Evolutionary conservation across 2,329 filamentous ascomycete species (phyloP).

Genomic region (Leptodontidium sp.): DNA sequence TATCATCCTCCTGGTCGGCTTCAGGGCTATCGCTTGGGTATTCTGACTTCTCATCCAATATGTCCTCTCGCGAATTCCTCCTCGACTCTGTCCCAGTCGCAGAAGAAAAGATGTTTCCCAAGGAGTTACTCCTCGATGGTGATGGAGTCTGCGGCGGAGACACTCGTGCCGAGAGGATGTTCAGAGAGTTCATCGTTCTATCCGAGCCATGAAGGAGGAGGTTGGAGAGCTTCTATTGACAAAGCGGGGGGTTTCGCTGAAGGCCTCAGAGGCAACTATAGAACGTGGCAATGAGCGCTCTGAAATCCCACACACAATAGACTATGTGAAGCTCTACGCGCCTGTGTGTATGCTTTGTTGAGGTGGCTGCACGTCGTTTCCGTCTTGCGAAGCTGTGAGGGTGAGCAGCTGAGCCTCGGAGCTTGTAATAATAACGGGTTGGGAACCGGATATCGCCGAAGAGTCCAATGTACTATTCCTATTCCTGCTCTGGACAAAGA

Average conservation of each 20-base stretch:
- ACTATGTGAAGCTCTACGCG: conserved; percentile 9
- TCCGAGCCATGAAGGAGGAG: conserved; percentile 58
- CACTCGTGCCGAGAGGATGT: conserved; percentile 88
- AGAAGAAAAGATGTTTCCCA: conserved; percentile 52
- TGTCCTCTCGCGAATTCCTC: conserved; percentile 49
- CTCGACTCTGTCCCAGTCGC: conserved; percentile 37
- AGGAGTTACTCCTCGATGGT: conserved; percentile 68
- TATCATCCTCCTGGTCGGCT: conserved; percentile 41
- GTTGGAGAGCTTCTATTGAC: conserved; percentile 19
- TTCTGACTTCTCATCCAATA: conserved; percentile 52
- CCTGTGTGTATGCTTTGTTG: conserved; percentile 10
- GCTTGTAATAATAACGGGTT: conserved; percentile 11
- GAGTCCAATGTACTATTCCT: background rate
- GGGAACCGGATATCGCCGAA: conserved; percentile 4
- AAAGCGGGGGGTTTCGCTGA: conserved; percentile 20
- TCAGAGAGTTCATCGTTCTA: conserved; percentile 92
- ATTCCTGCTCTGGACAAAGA: conserved; percentile 5
- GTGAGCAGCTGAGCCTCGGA: conserved; percentile 24
- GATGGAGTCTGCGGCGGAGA: conserved; percentile 65
- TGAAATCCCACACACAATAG: background rate
- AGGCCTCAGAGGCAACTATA: conserved; percentile 17
- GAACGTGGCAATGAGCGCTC: background rate
- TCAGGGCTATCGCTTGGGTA: conserved; percentile 49
- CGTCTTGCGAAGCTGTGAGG: conserved; percentile 16
- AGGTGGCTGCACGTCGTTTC: conserved; percentile 16